Conservation (phyloP, 2,329 filamentous ascomycete genomes). For the Balansia obtecta region DNA sequence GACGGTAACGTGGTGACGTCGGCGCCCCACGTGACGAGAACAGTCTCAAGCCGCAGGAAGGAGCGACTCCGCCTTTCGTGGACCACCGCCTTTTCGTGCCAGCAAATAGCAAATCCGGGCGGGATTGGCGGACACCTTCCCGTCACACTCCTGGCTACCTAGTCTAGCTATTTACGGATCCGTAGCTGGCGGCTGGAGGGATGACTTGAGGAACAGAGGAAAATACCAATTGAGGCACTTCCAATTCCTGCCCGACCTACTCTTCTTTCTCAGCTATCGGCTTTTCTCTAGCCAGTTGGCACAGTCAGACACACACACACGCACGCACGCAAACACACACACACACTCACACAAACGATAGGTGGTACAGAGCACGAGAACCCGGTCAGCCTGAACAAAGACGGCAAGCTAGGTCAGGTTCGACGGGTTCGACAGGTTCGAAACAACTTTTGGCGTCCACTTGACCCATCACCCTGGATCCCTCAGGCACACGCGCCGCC, state of each 20-base stretch:
- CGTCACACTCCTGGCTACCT: background rate
- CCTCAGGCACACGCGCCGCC: background rate
- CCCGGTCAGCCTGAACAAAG: background rate
- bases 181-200: background rate
- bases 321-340: no score
- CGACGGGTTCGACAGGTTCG: background rate
- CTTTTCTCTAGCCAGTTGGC: background rate
- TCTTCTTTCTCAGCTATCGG: background rate
- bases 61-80: background rate
- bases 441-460: background rate
- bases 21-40: slow-evolving; percentile 2
- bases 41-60: background rate
- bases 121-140: background rate
- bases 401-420: background rate
- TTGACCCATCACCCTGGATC: background rate
- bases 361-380: background rate
- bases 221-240: background rate
- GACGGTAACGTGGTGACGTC: background rate
- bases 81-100: background rate
- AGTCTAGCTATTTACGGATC: no score
- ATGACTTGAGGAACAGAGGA: background rate
- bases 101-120: background rate
- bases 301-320: background rate
- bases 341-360: background rate
- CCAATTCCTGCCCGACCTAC: background rate